Evolutionary conservation across 2,329 filamentous ascomycete species (phyloP).

Genomic region (Colletotrichum paranaense): DNA sequence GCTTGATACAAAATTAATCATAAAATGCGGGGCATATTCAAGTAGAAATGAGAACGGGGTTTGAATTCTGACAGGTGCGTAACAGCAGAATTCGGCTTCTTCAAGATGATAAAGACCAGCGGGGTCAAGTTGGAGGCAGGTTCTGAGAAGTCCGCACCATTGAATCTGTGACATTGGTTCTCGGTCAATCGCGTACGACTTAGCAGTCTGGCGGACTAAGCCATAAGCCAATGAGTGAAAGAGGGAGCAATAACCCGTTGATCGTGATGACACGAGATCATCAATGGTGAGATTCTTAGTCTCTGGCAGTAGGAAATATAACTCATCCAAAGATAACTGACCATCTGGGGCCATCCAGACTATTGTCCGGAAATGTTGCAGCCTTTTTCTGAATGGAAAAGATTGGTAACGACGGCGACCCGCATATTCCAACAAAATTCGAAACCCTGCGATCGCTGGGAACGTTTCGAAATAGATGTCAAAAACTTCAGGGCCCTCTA

Average conservation of each 20-base stretch:
- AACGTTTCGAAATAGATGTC: neutral
- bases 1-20: neutral
- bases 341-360: too few relatives aligned
- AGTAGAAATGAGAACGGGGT: too few relatives aligned
- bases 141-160: neutral
- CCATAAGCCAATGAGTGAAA: neutral
- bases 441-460: neutral
- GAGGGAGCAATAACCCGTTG: neutral
- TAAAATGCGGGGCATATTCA: too few relatives aligned
- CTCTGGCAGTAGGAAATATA: neutral
- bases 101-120: neutral
- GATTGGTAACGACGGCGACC: neutral
- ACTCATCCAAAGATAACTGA: neutral
- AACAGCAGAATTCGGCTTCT: neutral
- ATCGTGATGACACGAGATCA: neutral
- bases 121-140: neutral
- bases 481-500: neutral
- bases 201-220: neutral
- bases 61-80: too few relatives aligned
- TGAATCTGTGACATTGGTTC: neutral
- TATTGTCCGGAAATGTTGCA: neutral
- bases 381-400: neutral
- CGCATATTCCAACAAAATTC: neutral
- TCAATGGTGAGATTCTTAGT: neutral
- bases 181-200: fast-evolving